Percentiles rank a stretch among this genome's conserved stretches.
Evolutionary conservation across 2,329 filamentous ascomycete genomes (phyloP).

Genomic region (Arachnopeziza araneosa): DNA sequence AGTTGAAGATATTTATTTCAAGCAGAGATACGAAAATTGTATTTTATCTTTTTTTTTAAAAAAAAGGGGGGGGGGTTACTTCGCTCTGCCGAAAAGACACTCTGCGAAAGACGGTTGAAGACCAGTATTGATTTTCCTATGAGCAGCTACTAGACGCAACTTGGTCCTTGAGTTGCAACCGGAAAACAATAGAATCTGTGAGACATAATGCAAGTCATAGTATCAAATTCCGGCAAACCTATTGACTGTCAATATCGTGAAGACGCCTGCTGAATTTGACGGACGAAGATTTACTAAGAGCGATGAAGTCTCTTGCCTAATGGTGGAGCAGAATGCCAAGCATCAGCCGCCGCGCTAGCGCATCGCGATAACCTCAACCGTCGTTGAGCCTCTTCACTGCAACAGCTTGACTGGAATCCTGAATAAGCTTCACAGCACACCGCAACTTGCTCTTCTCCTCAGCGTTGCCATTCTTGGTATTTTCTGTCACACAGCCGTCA

Average conservation of each 20-base stretch:
- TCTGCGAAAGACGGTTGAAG: no score
- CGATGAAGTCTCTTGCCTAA: neutral
- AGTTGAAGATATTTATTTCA: no score
- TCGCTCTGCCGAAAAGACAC: no score
- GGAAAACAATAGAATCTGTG: no score
- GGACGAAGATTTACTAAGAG: neutral
- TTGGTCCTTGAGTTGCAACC: no score
- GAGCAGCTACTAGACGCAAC: no score
- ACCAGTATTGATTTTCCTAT: no score
- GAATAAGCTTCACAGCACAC: neutral
- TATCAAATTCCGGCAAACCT: no score
- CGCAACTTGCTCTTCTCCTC: neutral
- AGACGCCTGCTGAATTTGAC: neutral
- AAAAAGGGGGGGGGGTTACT: no score
- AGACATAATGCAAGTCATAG: no score
- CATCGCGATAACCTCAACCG: neutral
- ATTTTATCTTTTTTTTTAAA: no score
- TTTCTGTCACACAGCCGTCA: constrained; percentile 6
- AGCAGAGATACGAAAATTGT: no score
- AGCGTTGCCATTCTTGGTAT: neutral
- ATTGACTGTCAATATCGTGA: neutral
- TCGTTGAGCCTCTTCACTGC: neutral
- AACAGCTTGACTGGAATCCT: neutral
- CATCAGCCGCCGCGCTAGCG: neutral
- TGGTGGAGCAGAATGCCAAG: neutral